Evolutionary conservation across 2,329 filamentous ascomycete species (phyloP).

Genomic region (Tolypocladium paradoxum): DNA sequence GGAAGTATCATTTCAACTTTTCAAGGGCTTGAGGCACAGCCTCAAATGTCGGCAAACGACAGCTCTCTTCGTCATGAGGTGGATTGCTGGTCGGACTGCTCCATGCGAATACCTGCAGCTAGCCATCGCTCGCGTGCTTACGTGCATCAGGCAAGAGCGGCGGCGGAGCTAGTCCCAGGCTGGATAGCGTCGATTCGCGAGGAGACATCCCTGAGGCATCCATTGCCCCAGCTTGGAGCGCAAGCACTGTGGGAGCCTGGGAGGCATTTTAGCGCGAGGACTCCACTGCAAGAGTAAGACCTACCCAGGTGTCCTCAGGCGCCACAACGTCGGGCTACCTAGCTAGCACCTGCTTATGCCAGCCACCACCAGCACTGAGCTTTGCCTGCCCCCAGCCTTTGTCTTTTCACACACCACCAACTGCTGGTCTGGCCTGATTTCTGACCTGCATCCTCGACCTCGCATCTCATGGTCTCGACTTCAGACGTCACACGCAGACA

Average conservation of each 20-base stretch:
- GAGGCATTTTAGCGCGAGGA: background rate
- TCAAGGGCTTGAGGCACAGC: background rate
- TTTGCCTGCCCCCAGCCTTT: slow-evolving; percentile 17
- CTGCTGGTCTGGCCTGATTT: background rate
- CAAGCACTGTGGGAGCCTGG: background rate
- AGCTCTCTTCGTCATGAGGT: no score
- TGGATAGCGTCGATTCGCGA: background rate
- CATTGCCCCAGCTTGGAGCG: background rate
- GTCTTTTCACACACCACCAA: slow-evolving; percentile 13
- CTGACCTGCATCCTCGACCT: slow-evolving; percentile 1
- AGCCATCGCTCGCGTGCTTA: background rate
- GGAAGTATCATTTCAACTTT: no score
- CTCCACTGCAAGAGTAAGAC: background rate
- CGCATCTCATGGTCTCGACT: background rate
- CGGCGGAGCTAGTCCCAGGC: background rate
- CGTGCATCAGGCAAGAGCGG: background rate
- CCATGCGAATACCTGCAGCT: background rate
- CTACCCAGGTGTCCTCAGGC: background rate
- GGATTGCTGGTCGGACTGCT: background rate
- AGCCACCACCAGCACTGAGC: slow-evolving; percentile 15
- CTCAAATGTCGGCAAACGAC: background rate
- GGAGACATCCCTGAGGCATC: background rate
- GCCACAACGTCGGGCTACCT: background rate
- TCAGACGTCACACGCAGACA: background rate
- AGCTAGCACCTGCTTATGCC: slow-evolving; percentile 2